Evolutionary conservation across 2,329 filamentous ascomycete genomes (phyloP), one percentile per base, ranked within the genome.

Genomic region (Monilinia aucupariae): DNA sequence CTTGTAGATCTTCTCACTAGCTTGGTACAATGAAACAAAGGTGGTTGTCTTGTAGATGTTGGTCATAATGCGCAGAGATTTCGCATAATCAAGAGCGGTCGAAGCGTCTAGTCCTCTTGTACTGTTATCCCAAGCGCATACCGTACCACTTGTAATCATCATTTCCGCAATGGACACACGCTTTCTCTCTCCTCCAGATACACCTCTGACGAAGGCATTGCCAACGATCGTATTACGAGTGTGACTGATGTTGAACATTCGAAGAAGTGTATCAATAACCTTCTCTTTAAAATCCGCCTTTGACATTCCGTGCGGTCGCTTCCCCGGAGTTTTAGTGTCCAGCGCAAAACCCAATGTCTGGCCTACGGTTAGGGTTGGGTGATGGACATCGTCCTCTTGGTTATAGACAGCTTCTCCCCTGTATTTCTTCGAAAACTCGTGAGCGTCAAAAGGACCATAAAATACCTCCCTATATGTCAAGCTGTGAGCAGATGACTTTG

Each of bases 201-300:
- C 41, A 59, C 91, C 92, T 58, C 90, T 86, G 25, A 94, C 82
- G 66, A 93, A 91, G 0, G 85, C 83, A 66, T 94, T 89, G 9
- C 92, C 92, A 32, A 96, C 91, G 37, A 93, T 85, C 0, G 92
- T 97, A 73, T 92, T 84, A 59, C 85, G 83, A 0, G 91, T 96
- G 75, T 96, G 91, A 74, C 92, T 89, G 61, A 96, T 96, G 73
- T 93, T 94, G 80, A 96, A 96, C 89, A 96, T 94, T 72, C 90
- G 91, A 59, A 96, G 79, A 64, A 96, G 80, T 71, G 88, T 84
- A 22, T 85, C 81, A 65, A 92, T 81, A 63, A 96, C 85, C 69
- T 86, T 85, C 56, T 89, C 81, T 78, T 92, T 92, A 78, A 93
- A 93, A 20, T 89, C 86, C 7, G 76, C 74, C 73, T 89, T 89